Evolutionary conservation across 805 yeast genomes (phyloP), one percentile per base, ranked within the genome.

Genomic region (Schwanniomyces vanrijiae): DNA sequence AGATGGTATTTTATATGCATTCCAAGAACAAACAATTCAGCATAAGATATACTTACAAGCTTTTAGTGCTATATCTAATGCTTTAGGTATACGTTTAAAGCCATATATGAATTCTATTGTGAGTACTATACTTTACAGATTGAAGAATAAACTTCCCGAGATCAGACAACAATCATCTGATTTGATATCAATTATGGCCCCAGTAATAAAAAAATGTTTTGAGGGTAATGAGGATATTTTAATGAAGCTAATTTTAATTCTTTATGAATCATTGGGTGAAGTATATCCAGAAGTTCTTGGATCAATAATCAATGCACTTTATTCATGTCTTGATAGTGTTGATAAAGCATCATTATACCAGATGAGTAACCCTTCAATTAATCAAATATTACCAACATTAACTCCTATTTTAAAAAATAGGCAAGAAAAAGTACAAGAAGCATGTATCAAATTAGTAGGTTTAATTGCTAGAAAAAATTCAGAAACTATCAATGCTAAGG

Each of bases 281-380:
- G 92, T 86, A 5, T 90, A 83, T 54, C 99, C 99, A 0, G 96
- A 90, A 44, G 97, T 90, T 2, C 71, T 94, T 40, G 97, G 96
- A 0, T 87, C 97, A 0, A 78, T 92, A 2, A 68, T 94, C 13
- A 78, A 79, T 14, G 96, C 96, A 0, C 65, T 92, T 55, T 66
- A 77, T 44, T 69, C 81, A 10, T 83, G 91, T 34, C 78, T 89
- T 16, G 66, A 75, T 2, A 80, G 77, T 16, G 75, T 86, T 38
- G 87, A 86, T 7, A 71, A 83, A 11, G 75, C 78, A 0, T 66
- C 76, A 2, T 68, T 90, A 63, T 83, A 86, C 56, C 51, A 59
- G 4, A 63, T 73, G 62, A 52, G 55, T 11, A 73, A 71, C 46
- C 98, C 98, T 1, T 90, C 96, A 0, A 76, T 89, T 4, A 77